Conservation (phyloP, 768 basidiomycete species). For the Porpolomopsis calyptriformis region DNA sequence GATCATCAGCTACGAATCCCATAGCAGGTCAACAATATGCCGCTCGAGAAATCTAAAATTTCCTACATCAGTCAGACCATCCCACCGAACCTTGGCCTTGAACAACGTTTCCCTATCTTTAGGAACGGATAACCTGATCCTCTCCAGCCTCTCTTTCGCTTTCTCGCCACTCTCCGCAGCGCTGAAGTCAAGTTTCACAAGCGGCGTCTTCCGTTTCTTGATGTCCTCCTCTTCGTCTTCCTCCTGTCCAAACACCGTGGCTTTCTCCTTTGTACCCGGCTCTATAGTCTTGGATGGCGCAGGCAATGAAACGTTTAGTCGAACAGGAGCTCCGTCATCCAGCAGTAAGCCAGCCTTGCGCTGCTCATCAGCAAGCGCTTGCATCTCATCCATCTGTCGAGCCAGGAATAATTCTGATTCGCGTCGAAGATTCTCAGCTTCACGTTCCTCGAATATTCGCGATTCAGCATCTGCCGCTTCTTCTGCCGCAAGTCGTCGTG, state of each 20-base stretch:
- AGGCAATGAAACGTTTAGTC: conserved; percentile 65
- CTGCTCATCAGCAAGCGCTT: conserved; percentile 81
- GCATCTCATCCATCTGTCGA: conserved; percentile 93
- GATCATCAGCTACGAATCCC: conserved; percentile 51
- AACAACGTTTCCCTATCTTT: conserved; percentile 68
- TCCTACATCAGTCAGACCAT: conserved; percentile 77
- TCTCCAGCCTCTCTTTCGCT: conserved; percentile 68
- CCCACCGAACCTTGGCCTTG: conserved; percentile 85
- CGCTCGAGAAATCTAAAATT: conserved; percentile 11
- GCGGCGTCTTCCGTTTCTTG: conserved; percentile 72
- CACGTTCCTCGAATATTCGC: conserved; percentile 70
- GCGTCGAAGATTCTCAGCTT: conserved; percentile 74
- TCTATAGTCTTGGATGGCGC: conserved; percentile 31
- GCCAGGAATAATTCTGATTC: conserved; percentile 93
- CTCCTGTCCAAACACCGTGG: conserved; percentile 63
- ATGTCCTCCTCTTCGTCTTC: conserved; percentile 83
- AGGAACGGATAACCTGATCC: conserved; percentile 65
- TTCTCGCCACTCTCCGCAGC: conserved; percentile 72
- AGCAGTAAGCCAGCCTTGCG: conserved; percentile 82
- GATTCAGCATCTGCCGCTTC: conserved; percentile 79
- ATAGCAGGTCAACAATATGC: not conserved
- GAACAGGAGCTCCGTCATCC: conserved; percentile 86
- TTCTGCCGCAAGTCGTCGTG: conserved; percentile 62
- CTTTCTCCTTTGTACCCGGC: conserved; percentile 37
- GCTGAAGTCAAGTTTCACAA: conserved; percentile 87